These are phyloP conservation scores for Penicillium daleae DNA, from an alignment of 495 filamentous ascomycete species.

Conservation along the genomic window DNA sequence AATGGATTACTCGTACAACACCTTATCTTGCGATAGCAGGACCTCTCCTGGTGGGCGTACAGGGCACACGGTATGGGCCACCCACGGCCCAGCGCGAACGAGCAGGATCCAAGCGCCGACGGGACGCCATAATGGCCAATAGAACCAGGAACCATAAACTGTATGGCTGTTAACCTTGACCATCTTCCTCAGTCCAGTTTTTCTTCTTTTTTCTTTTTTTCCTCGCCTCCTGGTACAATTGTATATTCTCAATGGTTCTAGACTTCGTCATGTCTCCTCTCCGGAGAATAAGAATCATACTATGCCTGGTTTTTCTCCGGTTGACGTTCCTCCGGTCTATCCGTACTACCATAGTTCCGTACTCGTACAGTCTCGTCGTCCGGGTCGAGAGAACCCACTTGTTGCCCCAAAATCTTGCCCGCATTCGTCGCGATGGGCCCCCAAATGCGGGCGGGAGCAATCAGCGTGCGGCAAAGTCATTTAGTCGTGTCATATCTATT, in stretches of 20 bases:
- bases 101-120: slow-evolving; percentile 5
- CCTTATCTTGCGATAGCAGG: not conserved
- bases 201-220: not conserved
- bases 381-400: too few species aligned
- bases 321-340: not conserved
- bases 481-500: slow-evolving; percentile 11
- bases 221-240: not conserved
- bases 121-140: not conserved
- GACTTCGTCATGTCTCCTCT: too few species aligned
- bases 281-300: not conserved
- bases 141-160: too few species aligned
- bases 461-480: slow-evolving; percentile 7
- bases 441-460: slow-evolving; percentile 1
- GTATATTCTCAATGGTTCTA: too few species aligned
- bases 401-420: slow-evolving; percentile 7
- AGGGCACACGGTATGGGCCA: slow-evolving; percentile 3
- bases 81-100: not conserved
- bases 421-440: slow-evolving; percentile 15
- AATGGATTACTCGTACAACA: too few species aligned
- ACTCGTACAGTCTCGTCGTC: too few species aligned
- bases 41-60: slow-evolving; percentile 1
- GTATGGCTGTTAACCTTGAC: too few species aligned
- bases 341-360: too few species aligned
- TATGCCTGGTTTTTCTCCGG: too few species aligned
- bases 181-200: not conserved